Percentiles rank a stretch among this genome's conserved stretches.
These are phyloP conservation scores for Porphyridium purpureum DNA, from an alignment of 23 red algal genomes.

Conservation along the genomic window DNA sequence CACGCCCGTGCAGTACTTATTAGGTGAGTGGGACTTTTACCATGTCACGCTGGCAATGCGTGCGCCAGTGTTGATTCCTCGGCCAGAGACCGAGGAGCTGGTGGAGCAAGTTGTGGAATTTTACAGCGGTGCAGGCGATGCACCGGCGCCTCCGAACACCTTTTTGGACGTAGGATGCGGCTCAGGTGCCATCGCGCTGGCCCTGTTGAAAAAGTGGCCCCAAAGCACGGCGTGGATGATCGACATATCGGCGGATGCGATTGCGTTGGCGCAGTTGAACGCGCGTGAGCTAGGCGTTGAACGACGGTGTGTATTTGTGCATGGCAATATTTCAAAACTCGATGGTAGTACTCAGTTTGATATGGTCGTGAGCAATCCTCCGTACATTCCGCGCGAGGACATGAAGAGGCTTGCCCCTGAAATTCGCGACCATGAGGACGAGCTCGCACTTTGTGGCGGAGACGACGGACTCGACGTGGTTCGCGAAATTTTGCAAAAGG, in stretches of 20 bases:
- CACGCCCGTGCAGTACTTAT: constrained; percentile 79
- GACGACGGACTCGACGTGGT: constrained; percentile 75
- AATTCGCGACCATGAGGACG: constrained; percentile 51
- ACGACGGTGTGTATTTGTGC: constrained; percentile 4
- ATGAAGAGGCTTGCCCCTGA: constrained; percentile 35
- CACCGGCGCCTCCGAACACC: neutral
- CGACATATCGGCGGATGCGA: constrained; percentile 20
- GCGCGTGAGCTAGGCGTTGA: neutral
- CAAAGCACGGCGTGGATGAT: constrained; percentile 21
- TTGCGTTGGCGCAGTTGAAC: constrained; percentile 25
- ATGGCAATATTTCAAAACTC: too few species aligned
- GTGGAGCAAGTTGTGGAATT: constrained; percentile 37
- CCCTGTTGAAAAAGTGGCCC: constrained; percentile 16
- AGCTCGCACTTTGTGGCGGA: constrained; percentile 45
- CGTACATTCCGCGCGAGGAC: constrained; percentile 73
- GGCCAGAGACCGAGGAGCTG: constrained; percentile 84
- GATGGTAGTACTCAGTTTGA: constrained; percentile 38
- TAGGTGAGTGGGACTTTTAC: constrained; percentile 90
- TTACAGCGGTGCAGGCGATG: neutral
- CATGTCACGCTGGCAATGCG: constrained; percentile 22
- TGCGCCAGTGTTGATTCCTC: constrained; percentile 72
- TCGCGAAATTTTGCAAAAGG: constrained; percentile 20
- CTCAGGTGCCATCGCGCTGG: constrained; percentile 65
- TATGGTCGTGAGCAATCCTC: constrained; percentile 63
- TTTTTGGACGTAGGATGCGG: constrained; percentile 80